Evolutionary conservation across 306 rosid species (phyloP), one percentile per base, ranked within the genome.

Genomic region (Inga oerstediana): DNA sequence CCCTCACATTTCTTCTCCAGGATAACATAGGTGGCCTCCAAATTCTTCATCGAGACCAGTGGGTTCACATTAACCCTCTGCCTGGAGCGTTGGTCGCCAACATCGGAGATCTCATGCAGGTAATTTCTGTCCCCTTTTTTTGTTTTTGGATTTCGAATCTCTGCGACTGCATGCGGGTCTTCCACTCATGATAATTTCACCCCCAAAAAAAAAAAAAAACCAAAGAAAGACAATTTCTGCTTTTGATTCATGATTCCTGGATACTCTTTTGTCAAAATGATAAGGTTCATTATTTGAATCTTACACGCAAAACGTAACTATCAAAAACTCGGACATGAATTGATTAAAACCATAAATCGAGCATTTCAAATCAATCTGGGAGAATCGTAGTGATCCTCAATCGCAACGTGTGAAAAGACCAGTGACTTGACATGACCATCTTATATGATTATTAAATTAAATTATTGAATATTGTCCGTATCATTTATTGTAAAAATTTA

Each of bases 21-120:
- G 97, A 95, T 89, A 79, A 64, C 77, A 69, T 81, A 8, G 94
- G 97, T 27, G 97, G 98, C 84, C 95, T 94, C 69, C 97, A 94
- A 67, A 94, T 93, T 82, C 85, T 90, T 32, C 91, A 89, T 62
- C 87, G 85, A 85, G 82, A 91, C 64, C 94, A 88, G 2, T 93
- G 97, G 97, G 84, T 91, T 72, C 90, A 88, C 73, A 76, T 94
- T 3, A 85, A 88, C 5, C 93, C 98, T 11, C 22, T 83, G 17
- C 87, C 77, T 0, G 92, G 93, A 32, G 94, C 91, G 27, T 68
- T 94, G 13, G 91, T 93, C 37, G 94, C 84, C 81, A 93, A 94
- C 80, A 79, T 94, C 19, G 97, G 98, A 37, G 97, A 93, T 85
- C 72, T 93, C 72, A 81, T 94, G 89, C 98, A 94, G 94, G 97